phyloP scores from a whole-genome alignment of 225 moss, liverwort and hornwort genomes.

The Physcomitrellopsis africana region DNA sequence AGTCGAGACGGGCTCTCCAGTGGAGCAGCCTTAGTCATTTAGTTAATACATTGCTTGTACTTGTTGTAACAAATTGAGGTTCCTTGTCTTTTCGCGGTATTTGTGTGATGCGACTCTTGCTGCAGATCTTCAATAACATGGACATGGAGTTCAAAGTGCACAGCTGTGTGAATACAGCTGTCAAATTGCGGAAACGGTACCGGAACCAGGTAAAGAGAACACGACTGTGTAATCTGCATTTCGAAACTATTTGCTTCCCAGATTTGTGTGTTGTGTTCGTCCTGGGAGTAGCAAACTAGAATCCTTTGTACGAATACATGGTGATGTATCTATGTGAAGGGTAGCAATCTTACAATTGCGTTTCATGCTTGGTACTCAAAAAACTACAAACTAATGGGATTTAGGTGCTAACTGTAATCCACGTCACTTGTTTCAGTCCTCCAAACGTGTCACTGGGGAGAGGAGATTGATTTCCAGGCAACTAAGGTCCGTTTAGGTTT shows the following conservation, averaged over 20 bases:
- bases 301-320: background rate
- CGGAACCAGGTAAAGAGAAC: too few relatives aligned
- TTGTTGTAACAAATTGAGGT: too few relatives aligned
- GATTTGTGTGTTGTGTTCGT: too few relatives aligned
- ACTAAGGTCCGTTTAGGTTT: conserved; percentile 39
- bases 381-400: conserved; percentile 11
- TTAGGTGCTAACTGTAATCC: conserved; percentile 19
- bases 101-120: background rate
- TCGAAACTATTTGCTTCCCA: background rate
- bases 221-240: too few relatives aligned
- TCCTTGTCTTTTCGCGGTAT: background rate
- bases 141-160: too few relatives aligned
- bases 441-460: conserved; percentile 60
- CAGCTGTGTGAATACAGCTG: too few relatives aligned
- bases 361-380: background rate
- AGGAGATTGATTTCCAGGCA: conserved; percentile 44
- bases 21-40: too few relatives aligned
- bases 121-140: too few relatives aligned
- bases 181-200: too few relatives aligned
- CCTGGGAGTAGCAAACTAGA: background rate
- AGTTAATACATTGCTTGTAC: too few relatives aligned
- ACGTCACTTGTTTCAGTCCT: conserved; percentile 54
- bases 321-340: conserved; percentile 1
- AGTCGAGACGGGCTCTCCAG: too few relatives aligned
- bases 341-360: background rate